A percentile compares a stretch with the other conserved stretches of the same genome.
Conservation (phyloP, 768 basidiomycete genomes). For the Phanerochaete sordida region DNA sequence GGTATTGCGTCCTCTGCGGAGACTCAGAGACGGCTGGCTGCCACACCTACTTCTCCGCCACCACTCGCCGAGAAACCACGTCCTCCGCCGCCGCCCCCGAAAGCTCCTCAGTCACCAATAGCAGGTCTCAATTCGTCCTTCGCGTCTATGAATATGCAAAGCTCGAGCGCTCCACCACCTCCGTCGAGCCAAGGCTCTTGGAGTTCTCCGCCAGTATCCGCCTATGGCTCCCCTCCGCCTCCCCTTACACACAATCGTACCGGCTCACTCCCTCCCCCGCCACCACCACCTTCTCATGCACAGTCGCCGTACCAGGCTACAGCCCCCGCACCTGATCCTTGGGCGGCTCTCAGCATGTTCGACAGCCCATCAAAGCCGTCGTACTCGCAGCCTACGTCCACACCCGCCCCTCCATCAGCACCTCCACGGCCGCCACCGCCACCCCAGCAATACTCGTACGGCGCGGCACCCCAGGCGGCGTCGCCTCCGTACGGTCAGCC, state of each 20-base stretch:
- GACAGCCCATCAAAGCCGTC: constrained; percentile 4
- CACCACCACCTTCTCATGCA: constrained; percentile 17
- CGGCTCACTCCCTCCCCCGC: constrained; percentile 15
- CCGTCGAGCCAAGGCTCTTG: constrained; percentile 16
- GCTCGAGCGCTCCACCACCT: constrained; percentile 29
- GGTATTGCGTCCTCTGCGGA: constrained; percentile 66
- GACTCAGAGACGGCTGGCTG: constrained; percentile 58
- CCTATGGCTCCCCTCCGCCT: constrained; percentile 6
- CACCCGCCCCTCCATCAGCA: constrained; percentile 4
- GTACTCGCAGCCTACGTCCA: not conserved
- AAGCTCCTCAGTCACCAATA: constrained; percentile 24
- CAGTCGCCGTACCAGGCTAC: constrained; percentile 15
- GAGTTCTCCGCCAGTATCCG: not conserved
- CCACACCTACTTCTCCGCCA: constrained; percentile 31
- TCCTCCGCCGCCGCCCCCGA: constrained; percentile 38
- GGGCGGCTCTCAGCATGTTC: constrained; percentile 22
- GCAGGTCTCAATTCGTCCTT: constrained; percentile 46
- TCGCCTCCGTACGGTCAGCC: constrained; percentile 16
- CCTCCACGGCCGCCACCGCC: constrained; percentile 16
- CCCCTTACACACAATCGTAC: constrained; percentile 9
- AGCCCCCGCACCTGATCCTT: constrained; percentile 19
- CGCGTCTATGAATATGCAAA: constrained; percentile 50
- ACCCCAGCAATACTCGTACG: constrained; percentile 14
- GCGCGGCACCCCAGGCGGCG: not conserved
- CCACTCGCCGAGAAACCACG: constrained; percentile 45